These are phyloP conservation scores for Stephania cephalantha DNA, from an alignment of 164 flowering plant species.

Conservation along the genomic window DNA sequence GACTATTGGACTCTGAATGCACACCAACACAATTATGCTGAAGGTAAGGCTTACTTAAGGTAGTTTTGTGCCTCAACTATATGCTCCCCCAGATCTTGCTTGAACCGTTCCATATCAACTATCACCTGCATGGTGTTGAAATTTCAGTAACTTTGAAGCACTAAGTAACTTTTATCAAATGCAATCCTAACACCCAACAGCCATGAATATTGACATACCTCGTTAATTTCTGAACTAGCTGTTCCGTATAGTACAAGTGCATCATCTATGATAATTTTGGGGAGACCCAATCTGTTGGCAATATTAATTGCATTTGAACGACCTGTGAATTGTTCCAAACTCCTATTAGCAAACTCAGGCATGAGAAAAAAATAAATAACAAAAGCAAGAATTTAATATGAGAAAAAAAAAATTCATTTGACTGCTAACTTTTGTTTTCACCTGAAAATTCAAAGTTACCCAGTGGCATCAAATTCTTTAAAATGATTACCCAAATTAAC, in stretches of 20 bases:
- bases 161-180: background rate
- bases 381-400: background rate
- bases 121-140: constrained; percentile 54
- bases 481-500: no score
- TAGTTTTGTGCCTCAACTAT: constrained; percentile 40
- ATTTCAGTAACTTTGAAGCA: background rate
- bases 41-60: constrained; percentile 46
- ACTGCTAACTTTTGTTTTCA: no score
- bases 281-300: constrained; percentile 79
- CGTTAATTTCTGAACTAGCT: constrained; percentile 81
- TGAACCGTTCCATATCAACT: constrained; percentile 74
- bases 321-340: constrained; percentile 32
- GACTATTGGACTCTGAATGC: background rate
- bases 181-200: background rate
- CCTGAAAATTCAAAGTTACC: no score
- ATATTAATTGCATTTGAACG: constrained; percentile 92
- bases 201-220: constrained; percentile 36
- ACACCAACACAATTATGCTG: background rate
- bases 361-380: background rate
- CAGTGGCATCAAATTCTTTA: no score
- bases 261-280: constrained; percentile 40
- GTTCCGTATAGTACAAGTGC: constrained; percentile 82
- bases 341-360: background rate
- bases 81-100: constrained; percentile 50
- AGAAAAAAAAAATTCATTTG: no score